A percentile compares a stretch with the other conserved stretches of the same genome.
Conservation (phyloP, 2,329 filamentous ascomycete genomes). For the Calycina herbarum region DNA sequence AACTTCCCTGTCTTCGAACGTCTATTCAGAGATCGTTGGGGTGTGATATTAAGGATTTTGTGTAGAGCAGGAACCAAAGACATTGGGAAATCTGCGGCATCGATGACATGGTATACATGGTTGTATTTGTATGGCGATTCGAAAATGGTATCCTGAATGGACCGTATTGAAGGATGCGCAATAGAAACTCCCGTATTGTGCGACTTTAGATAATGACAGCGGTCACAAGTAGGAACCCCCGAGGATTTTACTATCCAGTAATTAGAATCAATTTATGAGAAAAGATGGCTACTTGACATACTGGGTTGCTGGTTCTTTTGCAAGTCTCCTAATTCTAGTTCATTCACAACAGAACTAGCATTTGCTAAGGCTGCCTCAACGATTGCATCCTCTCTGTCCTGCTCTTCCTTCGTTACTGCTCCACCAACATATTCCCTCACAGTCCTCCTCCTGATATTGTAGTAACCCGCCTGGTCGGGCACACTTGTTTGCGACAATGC, state of each 20-base stretch:
- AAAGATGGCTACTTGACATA: conserved; percentile 11
- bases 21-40: conserved; percentile 77
- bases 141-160: conserved; percentile 78
- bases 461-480: conserved; percentile 56
- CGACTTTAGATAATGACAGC: conserved; percentile 81
- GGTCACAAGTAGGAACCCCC: conserved; percentile 69
- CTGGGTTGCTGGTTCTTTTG: conserved; percentile 13
- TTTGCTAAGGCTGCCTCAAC: conserved; percentile 40
- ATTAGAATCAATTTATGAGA: conserved; percentile 16
- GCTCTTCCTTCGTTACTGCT: neutral
- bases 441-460: conserved; percentile 50
- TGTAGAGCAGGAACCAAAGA: conserved; percentile 80
- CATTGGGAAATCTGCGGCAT: conserved; percentile 96
- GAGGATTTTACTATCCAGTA: conserved; percentile 17
- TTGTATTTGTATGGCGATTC: conserved; percentile 90
- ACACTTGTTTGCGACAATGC: conserved; percentile 59
- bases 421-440: conserved; percentile 48
- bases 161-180: conserved; percentile 76
- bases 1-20: conserved; percentile 69
- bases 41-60: conserved; percentile 67
- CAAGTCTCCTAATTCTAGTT: conserved; percentile 22
- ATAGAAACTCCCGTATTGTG: conserved; percentile 72
- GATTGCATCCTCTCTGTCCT: conserved; percentile 46
- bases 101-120: conserved; percentile 91
- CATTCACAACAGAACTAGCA: conserved; percentile 15